A percentile compares a stretch with the other conserved stretches of the same genome.
Conservation (phyloP, 2,329 filamentous ascomycete species). For the Trichoderma sp. region DNA sequence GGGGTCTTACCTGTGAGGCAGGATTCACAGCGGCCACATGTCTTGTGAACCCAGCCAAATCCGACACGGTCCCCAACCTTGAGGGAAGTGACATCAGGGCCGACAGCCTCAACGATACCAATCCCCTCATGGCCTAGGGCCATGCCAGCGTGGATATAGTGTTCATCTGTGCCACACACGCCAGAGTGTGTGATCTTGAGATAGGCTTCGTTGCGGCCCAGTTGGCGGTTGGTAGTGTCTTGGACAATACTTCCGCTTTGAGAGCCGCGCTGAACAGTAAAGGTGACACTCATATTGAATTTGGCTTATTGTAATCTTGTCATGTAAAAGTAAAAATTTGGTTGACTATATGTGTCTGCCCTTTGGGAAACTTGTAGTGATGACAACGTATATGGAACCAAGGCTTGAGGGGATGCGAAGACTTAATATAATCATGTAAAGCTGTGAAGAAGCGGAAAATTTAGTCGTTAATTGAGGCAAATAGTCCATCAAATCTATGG, state of each 20-base stretch:
- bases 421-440: not conserved
- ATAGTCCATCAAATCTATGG: not conserved
- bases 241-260: not conserved
- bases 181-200: conserved; percentile 22
- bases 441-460: not conserved
- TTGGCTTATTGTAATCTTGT: not conserved
- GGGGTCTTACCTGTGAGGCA: not conserved
- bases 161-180: conserved; percentile 24
- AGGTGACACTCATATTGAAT: not conserved
- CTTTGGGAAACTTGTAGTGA: not conserved
- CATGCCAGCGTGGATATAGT: conserved; percentile 7
- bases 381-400: not conserved
- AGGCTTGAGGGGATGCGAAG: not conserved
- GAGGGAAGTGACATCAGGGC: conserved; percentile 33
- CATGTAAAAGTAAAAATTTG: not conserved
- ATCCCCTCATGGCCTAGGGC: conserved; percentile 42
- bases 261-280: conserved; percentile 7
- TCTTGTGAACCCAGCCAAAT: conserved; percentile 11
- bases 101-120: conserved; percentile 36
- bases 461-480: not conserved
- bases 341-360: not conserved
- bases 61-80: conserved; percentile 27
- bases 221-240: not conserved
- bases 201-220: conserved; percentile 14
- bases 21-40: not conserved